These are phyloP conservation scores for Hymenoscyphus salicellus DNA, from an alignment of 2,329 filamentous ascomycete genomes.

Conservation along the genomic window DNA sequence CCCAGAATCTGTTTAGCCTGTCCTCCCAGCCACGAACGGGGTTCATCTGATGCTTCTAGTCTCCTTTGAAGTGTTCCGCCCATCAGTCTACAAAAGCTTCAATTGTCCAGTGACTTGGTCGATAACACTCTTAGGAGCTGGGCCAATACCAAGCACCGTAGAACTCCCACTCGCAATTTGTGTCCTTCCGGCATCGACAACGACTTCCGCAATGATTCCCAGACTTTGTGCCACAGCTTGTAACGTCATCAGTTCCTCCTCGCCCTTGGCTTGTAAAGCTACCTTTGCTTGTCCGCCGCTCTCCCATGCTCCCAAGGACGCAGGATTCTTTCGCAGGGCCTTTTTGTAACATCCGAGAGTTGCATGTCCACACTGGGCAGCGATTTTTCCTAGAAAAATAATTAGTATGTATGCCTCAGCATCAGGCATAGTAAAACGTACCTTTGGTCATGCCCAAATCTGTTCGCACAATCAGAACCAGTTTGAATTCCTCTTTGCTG, in stretches of 20 bases:
- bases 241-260: conserved; percentile 73
- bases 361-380: conserved; percentile 92
- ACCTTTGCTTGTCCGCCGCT: conserved; percentile 85
- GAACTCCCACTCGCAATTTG: conserved; percentile 92
- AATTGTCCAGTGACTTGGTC: conserved; percentile 81
- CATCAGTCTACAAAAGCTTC: conserved; percentile 66
- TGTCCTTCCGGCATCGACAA: conserved; percentile 92
- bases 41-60: not conserved
- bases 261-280: conserved; percentile 80
- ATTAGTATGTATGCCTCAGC: not conserved
- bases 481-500: conserved; percentile 80
- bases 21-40: not conserved
- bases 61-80: not conserved
- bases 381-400: conserved; percentile 75
- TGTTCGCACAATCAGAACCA: conserved; percentile 87
- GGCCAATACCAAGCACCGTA: conserved; percentile 83
- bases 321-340: conserved; percentile 58
- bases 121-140: conserved; percentile 80
- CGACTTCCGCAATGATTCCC: conserved; percentile 83
- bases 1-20: not conserved
- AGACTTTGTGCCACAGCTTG: conserved; percentile 78
- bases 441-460: conserved; percentile 93
- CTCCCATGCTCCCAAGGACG: conserved; percentile 81
- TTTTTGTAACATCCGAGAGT: conserved; percentile 96
- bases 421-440: conserved; percentile 49